Conservation (phyloP, 305 asterid genomes). For the Ruellia speciosa region DNA sequence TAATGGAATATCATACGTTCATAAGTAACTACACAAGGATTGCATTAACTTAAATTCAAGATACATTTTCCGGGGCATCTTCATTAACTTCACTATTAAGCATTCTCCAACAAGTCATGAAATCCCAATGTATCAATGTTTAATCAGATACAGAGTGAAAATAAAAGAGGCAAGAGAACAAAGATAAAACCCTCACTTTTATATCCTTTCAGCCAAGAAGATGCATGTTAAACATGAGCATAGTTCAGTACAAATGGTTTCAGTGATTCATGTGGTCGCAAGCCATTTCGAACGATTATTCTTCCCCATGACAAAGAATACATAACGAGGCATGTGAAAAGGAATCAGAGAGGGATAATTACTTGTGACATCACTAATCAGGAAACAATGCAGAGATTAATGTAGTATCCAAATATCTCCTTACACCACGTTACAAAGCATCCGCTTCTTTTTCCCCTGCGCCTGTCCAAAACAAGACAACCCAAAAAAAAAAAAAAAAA, state of each 20-base stretch:
- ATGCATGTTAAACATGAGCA: neutral
- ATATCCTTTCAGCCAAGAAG: neutral
- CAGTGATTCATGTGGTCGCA: constrained; percentile 4
- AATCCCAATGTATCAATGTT: neutral
- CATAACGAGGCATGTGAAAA: neutral
- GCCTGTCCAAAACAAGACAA: neutral
- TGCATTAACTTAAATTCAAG: neutral
- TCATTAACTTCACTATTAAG: neutral
- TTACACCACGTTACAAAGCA: neutral
- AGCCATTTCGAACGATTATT: neutral
- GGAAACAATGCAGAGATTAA: constrained; percentile 1
- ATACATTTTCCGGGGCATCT: neutral
- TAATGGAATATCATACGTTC: neutral
- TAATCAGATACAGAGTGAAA: neutral
- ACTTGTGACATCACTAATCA: neutral
- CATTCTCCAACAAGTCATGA: neutral
- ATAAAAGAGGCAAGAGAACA: neutral
- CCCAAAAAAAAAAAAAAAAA: too few species aligned
- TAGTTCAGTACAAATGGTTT: neutral
- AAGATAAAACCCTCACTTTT: neutral
- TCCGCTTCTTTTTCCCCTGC: neutral
- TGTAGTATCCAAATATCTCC: neutral
- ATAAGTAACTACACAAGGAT: neutral
- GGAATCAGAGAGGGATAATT: neutral
- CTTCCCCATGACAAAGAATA: neutral